These are phyloP conservation scores for Trichothecium sympodiale DNA, from an alignment of 2,329 filamentous ascomycete species.

Conservation along the genomic window DNA sequence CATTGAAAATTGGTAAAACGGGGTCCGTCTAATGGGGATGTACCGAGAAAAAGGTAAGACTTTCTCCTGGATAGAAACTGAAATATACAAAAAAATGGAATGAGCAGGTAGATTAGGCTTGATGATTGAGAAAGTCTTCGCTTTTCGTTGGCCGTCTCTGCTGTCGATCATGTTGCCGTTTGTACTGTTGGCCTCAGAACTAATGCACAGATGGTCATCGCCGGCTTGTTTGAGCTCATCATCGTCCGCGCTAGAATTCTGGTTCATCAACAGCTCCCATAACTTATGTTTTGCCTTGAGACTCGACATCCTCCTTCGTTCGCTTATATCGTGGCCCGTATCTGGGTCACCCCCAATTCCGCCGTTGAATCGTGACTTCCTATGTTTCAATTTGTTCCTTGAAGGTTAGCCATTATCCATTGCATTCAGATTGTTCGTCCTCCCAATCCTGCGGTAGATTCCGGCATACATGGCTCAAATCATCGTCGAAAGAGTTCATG, in stretches of 20 bases:
- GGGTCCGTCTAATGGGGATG: too few relatives aligned
- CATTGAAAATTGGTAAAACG: too few relatives aligned
- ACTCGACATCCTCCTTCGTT: constrained; percentile 1
- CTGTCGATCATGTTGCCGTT: not conserved
- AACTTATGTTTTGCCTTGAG: constrained; percentile 2
- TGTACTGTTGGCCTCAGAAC: not conserved
- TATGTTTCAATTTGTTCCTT: not conserved
- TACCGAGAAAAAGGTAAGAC: too few relatives aligned
- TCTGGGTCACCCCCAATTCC: not conserved
- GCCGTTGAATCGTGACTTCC: not conserved
- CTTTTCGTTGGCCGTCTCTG: too few relatives aligned
- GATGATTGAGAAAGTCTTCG: too few relatives aligned
- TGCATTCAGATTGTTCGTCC: not conserved
- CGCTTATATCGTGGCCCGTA: not conserved
- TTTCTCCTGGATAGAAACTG: too few relatives aligned
- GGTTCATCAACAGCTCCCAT: constrained; percentile 1
- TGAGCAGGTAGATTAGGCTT: too few relatives aligned
- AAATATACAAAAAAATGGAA: too few relatives aligned
- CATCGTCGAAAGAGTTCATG: constrained; percentile 2
- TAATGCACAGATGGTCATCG: too few relatives aligned
- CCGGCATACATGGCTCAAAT: not conserved
- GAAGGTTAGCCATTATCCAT: not conserved
- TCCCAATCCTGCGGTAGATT: not conserved
- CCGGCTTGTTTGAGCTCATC: too few relatives aligned
- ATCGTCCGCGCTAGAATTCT: not conserved